Percentiles rank a stretch among this genome's conserved stretches.
phyloP scores from a whole-genome alignment of 345 rosid genomes.

The Pugionium dolabratum region DNA sequence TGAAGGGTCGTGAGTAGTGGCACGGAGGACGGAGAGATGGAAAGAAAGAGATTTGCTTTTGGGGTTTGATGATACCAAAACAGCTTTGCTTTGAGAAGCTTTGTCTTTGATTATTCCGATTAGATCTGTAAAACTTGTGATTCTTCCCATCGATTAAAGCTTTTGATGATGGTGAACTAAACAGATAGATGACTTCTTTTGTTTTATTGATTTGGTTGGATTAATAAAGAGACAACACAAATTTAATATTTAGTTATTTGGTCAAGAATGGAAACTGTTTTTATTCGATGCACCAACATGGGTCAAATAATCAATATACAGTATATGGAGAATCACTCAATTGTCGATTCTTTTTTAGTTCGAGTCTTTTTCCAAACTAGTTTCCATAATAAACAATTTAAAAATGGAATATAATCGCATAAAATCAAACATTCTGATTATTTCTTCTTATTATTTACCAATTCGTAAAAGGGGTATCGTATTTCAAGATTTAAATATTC shows the following conservation, averaged over 20 bases:
- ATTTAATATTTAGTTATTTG: conserved; percentile 2
- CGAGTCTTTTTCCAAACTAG: background rate
- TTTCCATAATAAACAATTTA: background rate
- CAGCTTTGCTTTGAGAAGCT: conserved; percentile 81
- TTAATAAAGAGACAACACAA: background rate
- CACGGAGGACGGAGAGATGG: conserved; percentile 65
- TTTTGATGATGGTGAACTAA: conserved; percentile 7
- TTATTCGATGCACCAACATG: conserved; percentile 28
- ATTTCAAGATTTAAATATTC: background rate
- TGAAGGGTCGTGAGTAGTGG: conserved; percentile 72
- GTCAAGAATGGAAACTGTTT: conserved; percentile 35
- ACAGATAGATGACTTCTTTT: conserved; percentile 1
- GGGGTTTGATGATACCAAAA: conserved; percentile 54
- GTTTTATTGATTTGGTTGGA: background rate
- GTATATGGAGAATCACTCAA: conserved; percentile 6
- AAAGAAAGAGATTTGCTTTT: conserved; percentile 46
- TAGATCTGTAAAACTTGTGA: conserved; percentile 53
- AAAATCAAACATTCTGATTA: background rate
- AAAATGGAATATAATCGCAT: background rate
- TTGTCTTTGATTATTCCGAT: conserved; percentile 71
- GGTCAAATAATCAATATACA: conserved; percentile 16
- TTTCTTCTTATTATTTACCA: background rate
- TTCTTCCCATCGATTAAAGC: conserved; percentile 48
- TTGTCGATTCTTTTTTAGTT: background rate
- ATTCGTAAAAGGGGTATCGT: background rate